Base-by-base conservation (phyloP, 805 yeast genomes). In the Candida ulmi region DNA sequence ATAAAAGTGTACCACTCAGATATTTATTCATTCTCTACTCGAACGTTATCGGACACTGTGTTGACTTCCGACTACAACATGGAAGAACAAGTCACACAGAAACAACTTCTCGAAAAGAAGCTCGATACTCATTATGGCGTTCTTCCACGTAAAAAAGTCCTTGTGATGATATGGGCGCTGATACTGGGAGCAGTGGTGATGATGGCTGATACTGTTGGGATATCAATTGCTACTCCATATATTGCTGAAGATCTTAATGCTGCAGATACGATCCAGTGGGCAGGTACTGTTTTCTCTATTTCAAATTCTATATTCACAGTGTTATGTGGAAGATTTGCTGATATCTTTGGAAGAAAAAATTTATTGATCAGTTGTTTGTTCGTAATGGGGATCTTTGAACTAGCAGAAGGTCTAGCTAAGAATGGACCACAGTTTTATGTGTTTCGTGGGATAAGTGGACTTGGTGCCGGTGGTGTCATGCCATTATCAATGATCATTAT, bases 401-500 rank as follows among this genome's bases (percentile, higher is more conserved):
- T 76, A 26, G 72, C 71, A 5, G 65, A 75, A 48, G 77, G 76
- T 4, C 64, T 73, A 44, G 71, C 71, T 17, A 56, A 59, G 35
- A 68, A 68, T 3, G 69, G 72, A 3, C 58, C 68, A 1, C 70
- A 70, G 45, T 67, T 76, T 38, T 74, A 57, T 46, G 58, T 75
- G 4, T 72, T 72, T 46, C 58, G 82, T 39, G 79, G 77, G 11
- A 35, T 39, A 13, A 31, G 37, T 11, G 81, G 81, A 19, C 59
- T 76, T 11, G 82, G 79, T 4, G 61, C 67, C 33, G 81, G 81
- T 5, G 80, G 79, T 1, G 63, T 71, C 4, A 63, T 69, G n/a
- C 69, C 76, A 7, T 52, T 76, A 18, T 50, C 71, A 0, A 75
- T 73, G 77, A 73, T 74, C 17, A 65, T 74, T 17, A 61, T 74